Base-by-base conservation (phyloP, 305 asterid genomes). In the Rubia tinctorum region DNA sequence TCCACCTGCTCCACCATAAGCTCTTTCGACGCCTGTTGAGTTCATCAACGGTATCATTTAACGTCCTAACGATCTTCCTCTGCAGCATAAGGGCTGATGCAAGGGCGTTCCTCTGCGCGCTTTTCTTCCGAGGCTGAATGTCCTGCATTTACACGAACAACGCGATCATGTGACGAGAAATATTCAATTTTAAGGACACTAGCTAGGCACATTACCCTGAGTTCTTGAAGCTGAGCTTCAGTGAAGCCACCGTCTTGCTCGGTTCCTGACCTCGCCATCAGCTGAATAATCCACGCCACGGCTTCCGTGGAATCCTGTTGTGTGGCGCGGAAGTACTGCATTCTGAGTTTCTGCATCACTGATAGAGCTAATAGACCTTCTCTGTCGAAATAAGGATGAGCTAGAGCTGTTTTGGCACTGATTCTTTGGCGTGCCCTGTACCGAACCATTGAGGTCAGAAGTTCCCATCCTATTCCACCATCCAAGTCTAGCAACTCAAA, bases 1-100 rank as follows among this genome's bases (percentile, higher is more conserved):
- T 95, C 99, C 99, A 90, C 74, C 84, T 70, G 86, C 88, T 95
- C 99, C 98, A 95, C 99, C 99, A 92, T 13, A 86, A 63, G 78
- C 96, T 85, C 89, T 89, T 90, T 82, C 93, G 80, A 37, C 78
- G 81, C 76, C 76, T 83, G 51, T 82, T 87, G 27, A 92, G 88
- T 74, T 95, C 96, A 76, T 86, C 97, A 0, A 90, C 87, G 43
- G 88, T 92, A 79, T 86, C 96, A 39, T 86, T 89, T 69, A 92
- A 12, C 5, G 99, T 89, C 78, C 81, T 76, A 23, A 89, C 39
- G 40, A 92, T 81, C 77, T 90, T 95, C 77, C 97, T 80, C 82
- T 88, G 94, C 49, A 86, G 70, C 53, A 92, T 88, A 34, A 92
- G 96, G 10, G 91, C 96, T 4, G 98, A 89, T 40, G 98, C 98